Conservation (phyloP, 148 eudicot genomes). For the Cornus florida region DNA sequence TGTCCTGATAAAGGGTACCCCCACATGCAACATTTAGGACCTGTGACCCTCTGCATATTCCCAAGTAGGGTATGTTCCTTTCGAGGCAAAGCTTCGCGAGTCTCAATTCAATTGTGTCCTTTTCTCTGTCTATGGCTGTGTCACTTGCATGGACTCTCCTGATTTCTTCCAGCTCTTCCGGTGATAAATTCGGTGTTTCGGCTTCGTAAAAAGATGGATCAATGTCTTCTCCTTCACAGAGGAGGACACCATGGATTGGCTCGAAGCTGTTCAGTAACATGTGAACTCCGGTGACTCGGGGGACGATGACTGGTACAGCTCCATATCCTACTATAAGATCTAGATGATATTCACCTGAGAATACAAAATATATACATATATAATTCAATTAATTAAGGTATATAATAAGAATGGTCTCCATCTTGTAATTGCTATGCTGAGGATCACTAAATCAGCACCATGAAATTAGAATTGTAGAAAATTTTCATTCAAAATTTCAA, state of each 20-base stretch:
- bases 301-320: constrained; percentile 89
- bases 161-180: constrained; percentile 68
- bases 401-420: neutral
- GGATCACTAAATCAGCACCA: too few relatives aligned
- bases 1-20: constrained; percentile 78
- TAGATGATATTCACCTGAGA: constrained; percentile 80
- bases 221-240: constrained; percentile 91
- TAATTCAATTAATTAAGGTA: neutral
- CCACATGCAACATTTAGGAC: constrained; percentile 87
- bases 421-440: too few relatives aligned
- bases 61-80: constrained; percentile 79
- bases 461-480: too few relatives aligned
- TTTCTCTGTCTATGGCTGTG: constrained; percentile 80
- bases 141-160: constrained; percentile 57
- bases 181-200: constrained; percentile 30
- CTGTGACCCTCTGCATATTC: constrained; percentile 93
- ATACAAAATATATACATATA: neutral
- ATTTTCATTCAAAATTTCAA: too few relatives aligned
- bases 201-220: constrained; percentile 69
- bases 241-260: constrained; percentile 87
- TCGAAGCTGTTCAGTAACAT: constrained; percentile 67
- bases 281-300: constrained; percentile 77
- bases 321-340: constrained; percentile 78
- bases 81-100: constrained; percentile 79
- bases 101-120: constrained; percentile 69